Evolutionary conservation across 2,329 filamentous ascomycete species (phyloP), one percentile per base, ranked within the genome.

Genomic region (Purpureocillium lavendulum): DNA sequence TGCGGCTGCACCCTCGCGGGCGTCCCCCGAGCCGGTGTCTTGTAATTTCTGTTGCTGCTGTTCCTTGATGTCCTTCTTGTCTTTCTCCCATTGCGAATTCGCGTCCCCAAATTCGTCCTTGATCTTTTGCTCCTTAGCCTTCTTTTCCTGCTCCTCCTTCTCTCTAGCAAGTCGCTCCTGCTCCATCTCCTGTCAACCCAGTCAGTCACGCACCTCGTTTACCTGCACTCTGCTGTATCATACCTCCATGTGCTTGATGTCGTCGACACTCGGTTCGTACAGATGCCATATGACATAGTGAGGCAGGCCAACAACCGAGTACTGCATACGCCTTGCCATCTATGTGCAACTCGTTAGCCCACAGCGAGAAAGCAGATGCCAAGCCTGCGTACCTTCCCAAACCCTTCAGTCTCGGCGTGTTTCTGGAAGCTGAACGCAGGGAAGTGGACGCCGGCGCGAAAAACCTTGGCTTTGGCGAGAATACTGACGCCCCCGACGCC

Each of bases 211-310:
- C 17, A 13, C 11, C 4, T 33, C 9, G 4, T 8, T 29, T 29
- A 9, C 4, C 10, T 9, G 16, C 4, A 31, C 3, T 35, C 9
- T 17, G 30, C 4, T 21, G 2, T 7, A 11, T 54, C 67, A 43
- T 61, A 81, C 79, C 69, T 89, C 90, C 92, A 98, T 98, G 56
- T 97, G 92, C 43, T 85, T 82, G 46, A 97, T 86, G 55, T 98
- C 92, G 55, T 98, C 92, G 13, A 96, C 86, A 54, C 87, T 95
- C n/a, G 92, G 92, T 63, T 98, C 92, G 68, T 98, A 98, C 55
- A 98, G 72, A 80, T 98, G 92, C 92, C 92, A 98, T 49, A 98
- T 96, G 1, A 88, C 95, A 62, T 98, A 98, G 59, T 98, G 92
- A 7, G 92, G 92, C 35, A 98, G 73, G 26, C 92, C 92, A 42